Base-by-base conservation (phyloP, 345 rosid genomes). In the Camelina neglecta region DNA sequence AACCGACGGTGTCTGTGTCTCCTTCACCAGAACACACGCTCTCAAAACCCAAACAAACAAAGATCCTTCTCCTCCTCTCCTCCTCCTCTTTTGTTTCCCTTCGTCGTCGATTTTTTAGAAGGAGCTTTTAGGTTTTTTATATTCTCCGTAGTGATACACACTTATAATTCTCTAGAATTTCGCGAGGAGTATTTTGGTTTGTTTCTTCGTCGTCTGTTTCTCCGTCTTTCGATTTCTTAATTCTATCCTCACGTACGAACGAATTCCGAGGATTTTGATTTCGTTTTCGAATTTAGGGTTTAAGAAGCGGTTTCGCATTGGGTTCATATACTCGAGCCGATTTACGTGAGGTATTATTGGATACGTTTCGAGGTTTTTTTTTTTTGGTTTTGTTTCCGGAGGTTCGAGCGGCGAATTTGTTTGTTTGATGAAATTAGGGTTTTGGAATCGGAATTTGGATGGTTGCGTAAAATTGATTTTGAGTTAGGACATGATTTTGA, bases 401-500 rank as follows among this genome's bases (percentile, higher is more conserved):
- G 67, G 33, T 68, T 2, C 49, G 53, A 31, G 50, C 10, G 18
- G 8, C 6, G 65, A 49, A 57, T 67, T 29, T 18, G 62, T 51
- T 26, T 24, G 36, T 51, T 51, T 44, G 75, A 61, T 69, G 79
- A 77, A 82, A 80, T 75, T 84, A 78, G 82, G 87, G 87, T 83
- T 82, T 83, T 49, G 51, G 21, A 66, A 70, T 79, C 18, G 58
- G 49, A 69, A 61, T 35, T 47, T 16, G 57, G 73, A 45, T 42
- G n/a, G 20, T 23, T 16, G 60, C 68, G 41, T 68, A 68, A 21
- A 21, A 21, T 21, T 21, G 23, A 21, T 26, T 26, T 7, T 31
- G 31, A 38, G 20, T 26, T 65, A 26, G 57, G 74, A 78, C 63
- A 92, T 94, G 98, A 87, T 90, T 79, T 69, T 85, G 47, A 85